Evolutionary conservation across 176 grass and related monocot genomes (phyloP), one percentile per base, ranked within the genome.

Genomic region (Panicum miliaceum): DNA sequence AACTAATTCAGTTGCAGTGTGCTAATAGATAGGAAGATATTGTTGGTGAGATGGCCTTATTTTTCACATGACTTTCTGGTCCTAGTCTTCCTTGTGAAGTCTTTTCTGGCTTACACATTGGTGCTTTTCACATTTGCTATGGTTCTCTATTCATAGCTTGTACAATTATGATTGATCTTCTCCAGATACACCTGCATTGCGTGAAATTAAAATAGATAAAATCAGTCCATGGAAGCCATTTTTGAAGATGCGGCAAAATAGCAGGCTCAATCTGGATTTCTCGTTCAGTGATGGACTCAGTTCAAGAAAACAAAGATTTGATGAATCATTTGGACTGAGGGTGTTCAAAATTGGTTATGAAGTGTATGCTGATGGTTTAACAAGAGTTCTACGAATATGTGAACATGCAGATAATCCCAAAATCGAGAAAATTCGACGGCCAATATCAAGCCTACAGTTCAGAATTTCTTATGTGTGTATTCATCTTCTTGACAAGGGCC

Each of bases 171-270:
- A 19, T 83, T 86, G 63, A 70, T 86, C 57, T 86, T 86, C 82
- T 67, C 35, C 71, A 96, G 94, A 93, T 91, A 87, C 90, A 90
- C 91, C 89, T 73, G 83, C 90, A 61, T 85, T 96, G 63, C 86
- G 89, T 85, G 94, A 96, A 89, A 96, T 96, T 80, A 96, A 88
- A 90, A 93, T 96, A 63, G 94, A 96, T 50, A 96, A 93, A 75
- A 87, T 93, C 79, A 89, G 76, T 69, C 65, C 86, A 48, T 96
- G 94, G 94, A 93, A 89, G 74, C 89, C 94, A 79, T 93, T 96
- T 69, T 81, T 87, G 76, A 96, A 96, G 87, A 77, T 91, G 73
- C 80, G 87, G 64, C 81, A 90, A 74, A 87, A 86, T 87, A 91
- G 83, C 74, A 88, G 81, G 61, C 77, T 96, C 62, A 90, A 84